A percentile compares a stretch with the other conserved stretches of the same genome.
Evolutionary conservation across 1,139 yeast species (phyloP).

Genomic region (Magnusiomyces ingens): DNA sequence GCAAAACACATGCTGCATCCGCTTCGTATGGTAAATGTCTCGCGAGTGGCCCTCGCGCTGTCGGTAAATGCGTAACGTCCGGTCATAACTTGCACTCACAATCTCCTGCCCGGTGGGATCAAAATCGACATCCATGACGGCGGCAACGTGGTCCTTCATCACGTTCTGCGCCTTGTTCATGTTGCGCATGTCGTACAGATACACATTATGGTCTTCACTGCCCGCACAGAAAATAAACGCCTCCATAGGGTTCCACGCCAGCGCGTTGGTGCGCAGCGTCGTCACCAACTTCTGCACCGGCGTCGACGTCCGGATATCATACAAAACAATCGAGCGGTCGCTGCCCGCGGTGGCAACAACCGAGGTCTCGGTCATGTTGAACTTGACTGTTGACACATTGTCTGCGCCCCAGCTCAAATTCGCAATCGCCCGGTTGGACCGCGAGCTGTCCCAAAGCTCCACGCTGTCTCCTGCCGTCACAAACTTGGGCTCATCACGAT

Average conservation of each 20-base stretch:
- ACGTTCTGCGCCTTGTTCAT: slow-evolving; percentile 72
- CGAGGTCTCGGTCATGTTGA: slow-evolving; percentile 86
- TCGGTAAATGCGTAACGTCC: slow-evolving; percentile 76
- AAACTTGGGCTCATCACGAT: slow-evolving; percentile 61
- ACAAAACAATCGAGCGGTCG: slow-evolving; percentile 82
- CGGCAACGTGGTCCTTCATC: slow-evolving; percentile 93
- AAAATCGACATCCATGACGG: slow-evolving; percentile 90
- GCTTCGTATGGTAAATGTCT: slow-evolving; percentile 90
- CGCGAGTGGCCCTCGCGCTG: slow-evolving; percentile 83
- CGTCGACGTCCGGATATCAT: slow-evolving; percentile 86
- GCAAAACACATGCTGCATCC: slow-evolving; percentile 93
- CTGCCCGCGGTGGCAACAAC: slow-evolving; percentile 87
- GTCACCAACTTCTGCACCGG: slow-evolving; percentile 90
- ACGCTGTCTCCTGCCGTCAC: slow-evolving; percentile 90
- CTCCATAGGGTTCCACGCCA: slow-evolving; percentile 98
- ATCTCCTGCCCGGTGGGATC: slow-evolving; percentile 96
- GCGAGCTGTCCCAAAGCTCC: slow-evolving; percentile 80
- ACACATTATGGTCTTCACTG: slow-evolving; percentile 90
- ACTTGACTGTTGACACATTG: slow-evolving; percentile 71
- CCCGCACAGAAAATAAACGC: slow-evolving; percentile 91
- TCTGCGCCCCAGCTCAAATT: slow-evolving; percentile 96
- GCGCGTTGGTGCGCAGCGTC: slow-evolving; percentile 71
- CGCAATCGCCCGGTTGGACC: slow-evolving; percentile 63
- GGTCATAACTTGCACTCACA: slow-evolving; percentile 93
- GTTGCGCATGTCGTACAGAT: slow-evolving; percentile 94